These are phyloP conservation scores for Linnemannia schmuckeri DNA, from an alignment of 192 early-diverging fungal species.

Conservation along the genomic window DNA sequence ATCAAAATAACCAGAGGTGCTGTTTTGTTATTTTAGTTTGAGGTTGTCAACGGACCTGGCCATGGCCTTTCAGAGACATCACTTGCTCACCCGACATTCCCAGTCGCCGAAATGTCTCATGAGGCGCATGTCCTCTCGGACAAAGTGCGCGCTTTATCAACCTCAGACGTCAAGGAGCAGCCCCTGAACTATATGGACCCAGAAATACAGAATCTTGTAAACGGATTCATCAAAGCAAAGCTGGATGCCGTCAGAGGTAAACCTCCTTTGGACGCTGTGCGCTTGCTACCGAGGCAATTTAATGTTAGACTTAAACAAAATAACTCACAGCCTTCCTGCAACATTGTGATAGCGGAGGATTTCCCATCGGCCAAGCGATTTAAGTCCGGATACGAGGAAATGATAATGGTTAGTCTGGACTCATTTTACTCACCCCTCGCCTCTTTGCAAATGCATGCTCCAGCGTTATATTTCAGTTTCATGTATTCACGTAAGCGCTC, in stretches of 20 bases:
- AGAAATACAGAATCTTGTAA: constrained; percentile 21
- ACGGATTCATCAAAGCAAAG: constrained; percentile 44
- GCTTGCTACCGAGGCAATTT: background rate
- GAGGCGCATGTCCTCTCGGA: constrained; percentile 23
- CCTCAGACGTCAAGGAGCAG: constrained; percentile 41
- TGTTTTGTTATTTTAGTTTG: constrained; percentile 23
- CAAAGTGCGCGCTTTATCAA: constrained; percentile 26
- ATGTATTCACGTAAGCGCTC: background rate
- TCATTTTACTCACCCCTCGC: background rate
- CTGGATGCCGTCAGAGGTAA: constrained; percentile 50
- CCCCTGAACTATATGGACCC: constrained; percentile 34
- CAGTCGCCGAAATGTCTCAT: background rate
- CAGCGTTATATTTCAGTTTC: constrained; percentile 5
- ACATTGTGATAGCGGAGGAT: constrained; percentile 64
- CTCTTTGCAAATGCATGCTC: background rate
- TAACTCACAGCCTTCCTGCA: constrained; percentile 3
- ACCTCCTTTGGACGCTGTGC: background rate
- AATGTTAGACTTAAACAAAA: background rate
- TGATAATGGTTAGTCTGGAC: constrained; percentile 57
- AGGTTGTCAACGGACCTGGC: constrained; percentile 51
- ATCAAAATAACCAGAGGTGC: background rate
- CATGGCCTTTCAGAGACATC: constrained; percentile 43
- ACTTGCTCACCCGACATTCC: constrained; percentile 1
- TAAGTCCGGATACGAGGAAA: constrained; percentile 64
- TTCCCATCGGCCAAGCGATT: constrained; percentile 73